Conservation (phyloP, 495 filamentous ascomycete genomes). For the Xylaria intraflava region DNA sequence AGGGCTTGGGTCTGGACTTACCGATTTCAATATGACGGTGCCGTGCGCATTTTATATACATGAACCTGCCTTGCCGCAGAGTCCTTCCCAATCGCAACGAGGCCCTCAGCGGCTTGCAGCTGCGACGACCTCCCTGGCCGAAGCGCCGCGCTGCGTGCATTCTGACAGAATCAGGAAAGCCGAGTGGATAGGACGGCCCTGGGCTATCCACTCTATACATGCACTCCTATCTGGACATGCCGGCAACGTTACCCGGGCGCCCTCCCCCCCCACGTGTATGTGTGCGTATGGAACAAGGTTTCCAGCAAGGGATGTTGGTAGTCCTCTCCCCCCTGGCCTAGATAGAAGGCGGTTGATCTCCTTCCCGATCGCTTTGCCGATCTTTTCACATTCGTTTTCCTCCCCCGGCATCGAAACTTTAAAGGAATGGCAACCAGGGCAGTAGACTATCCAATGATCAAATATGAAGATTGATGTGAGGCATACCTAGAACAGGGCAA, state of each 20-base stretch:
- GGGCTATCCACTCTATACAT: neutral
- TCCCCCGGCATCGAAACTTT: too few relatives aligned
- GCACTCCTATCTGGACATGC: neutral
- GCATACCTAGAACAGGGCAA: too few relatives aligned
- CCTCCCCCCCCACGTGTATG: slow-evolving; percentile 4
- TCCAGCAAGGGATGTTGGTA: neutral
- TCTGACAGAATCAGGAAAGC: slow-evolving; percentile 6
- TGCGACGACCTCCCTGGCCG: too few relatives aligned
- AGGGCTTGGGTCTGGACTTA: slow-evolving; percentile 2
- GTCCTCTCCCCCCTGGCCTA: neutral
- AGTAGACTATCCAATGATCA: too few relatives aligned
- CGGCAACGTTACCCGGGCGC: neutral
- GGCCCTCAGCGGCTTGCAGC: neutral
- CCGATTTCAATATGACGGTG: neutral
- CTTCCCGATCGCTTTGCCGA: too few relatives aligned
- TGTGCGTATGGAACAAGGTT: slow-evolving; percentile 1
- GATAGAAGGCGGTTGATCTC: too few relatives aligned
- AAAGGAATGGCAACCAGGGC: too few relatives aligned
- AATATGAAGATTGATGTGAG: too few relatives aligned
- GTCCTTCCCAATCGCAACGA: neutral
- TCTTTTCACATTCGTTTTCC: too few relatives aligned
- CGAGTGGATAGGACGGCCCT: neutral
- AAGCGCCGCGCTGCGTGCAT: too few relatives aligned
- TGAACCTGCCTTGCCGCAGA: neutral
- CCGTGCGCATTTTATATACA: neutral